These are phyloP conservation scores for Fusarium xylarioides DNA, from an alignment of 2,329 filamentous ascomycete genomes.

Conservation along the genomic window DNA sequence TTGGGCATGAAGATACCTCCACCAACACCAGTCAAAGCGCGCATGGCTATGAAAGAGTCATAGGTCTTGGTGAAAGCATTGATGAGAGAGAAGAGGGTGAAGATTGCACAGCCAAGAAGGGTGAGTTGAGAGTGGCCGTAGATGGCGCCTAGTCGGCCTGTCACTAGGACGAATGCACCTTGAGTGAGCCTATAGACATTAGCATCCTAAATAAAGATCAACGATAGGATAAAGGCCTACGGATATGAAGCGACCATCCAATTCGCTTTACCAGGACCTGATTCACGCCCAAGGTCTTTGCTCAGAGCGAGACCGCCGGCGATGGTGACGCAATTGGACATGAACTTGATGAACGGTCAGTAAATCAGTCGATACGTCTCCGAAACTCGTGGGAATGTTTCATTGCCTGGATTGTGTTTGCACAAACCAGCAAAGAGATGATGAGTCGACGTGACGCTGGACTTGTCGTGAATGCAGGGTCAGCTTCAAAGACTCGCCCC, in stretches of 20 bases:
- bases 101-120: constrained; percentile 53
- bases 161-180: constrained; percentile 62
- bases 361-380: fast-evolving
- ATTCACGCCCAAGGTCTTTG: constrained; percentile 1
- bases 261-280: constrained; percentile 8
- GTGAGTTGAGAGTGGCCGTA: constrained; percentile 60
- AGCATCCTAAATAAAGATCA: fast-evolving
- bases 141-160: constrained; percentile 61
- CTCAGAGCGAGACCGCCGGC: constrained; percentile 6
- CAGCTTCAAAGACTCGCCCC: constrained; percentile 3
- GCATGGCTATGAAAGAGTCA: constrained; percentile 53
- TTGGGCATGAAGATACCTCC: constrained; percentile 63
- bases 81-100: constrained; percentile 54
- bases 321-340: constrained; percentile 5
- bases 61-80: constrained; percentile 56
- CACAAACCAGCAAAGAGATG: constrained; percentile 4
- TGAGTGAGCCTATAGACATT: constrained; percentile 53
- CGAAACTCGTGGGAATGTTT: too few relatives aligned
- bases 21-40: constrained; percentile 58
- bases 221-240: fast-evolving
- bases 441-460: constrained; percentile 2
- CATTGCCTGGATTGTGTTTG: constrained; percentile 8
- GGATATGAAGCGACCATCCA: constrained; percentile 25
- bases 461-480: constrained; percentile 10
- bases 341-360: background rate